Evolutionary conservation across 768 basidiomycete species (phyloP), one percentile per base, ranked within the genome.

Genomic region (Tylopilus subfusipes): DNA sequence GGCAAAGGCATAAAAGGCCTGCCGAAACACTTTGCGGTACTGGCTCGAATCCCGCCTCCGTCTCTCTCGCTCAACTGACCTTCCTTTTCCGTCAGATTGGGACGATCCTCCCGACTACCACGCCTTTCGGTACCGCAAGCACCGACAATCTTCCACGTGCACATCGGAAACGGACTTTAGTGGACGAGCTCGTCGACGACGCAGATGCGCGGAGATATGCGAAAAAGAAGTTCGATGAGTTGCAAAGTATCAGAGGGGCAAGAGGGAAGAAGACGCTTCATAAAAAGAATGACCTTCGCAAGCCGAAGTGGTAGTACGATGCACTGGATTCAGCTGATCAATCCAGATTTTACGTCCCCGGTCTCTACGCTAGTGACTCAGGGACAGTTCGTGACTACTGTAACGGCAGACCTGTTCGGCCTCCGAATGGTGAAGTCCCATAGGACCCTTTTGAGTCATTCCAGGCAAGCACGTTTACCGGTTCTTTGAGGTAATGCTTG

Each of bases 121-220:
- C 84, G 40, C 88, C 90, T 1, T 93, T 93, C 66, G 86, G 86
- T 7, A 81, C 78, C 21, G 75, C 83, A 3, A 84, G 81, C 55
- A 71, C 76, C 12, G 88, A 90, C 56, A 93, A 91, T 65, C 81
- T 93, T 51, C 76, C 84, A 27, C 78, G 82, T 30, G 78, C 83
- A 6, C 75, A 82, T 56, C 76, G 92, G 55, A 93, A 94, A 72
- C 79, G 91, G 56, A 90, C 87, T 5, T 72, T 94, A 43, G 88
- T 97, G 22, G 92, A 94, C 57, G 93, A 95, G 63, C 77, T 96
- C 33, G 83, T 95, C 48, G 90, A 90, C 62, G 93, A 95, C 72
- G 85, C 90, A 3, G 89, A 93, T 71, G 82, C 90, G 25, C 84
- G 83, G 68, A 79, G 85, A 56, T 94, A 94, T 66, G 88, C 93